Evolutionary conservation across 345 rosid species (phyloP).

Genomic region (Euphorbia tirucalli): DNA sequence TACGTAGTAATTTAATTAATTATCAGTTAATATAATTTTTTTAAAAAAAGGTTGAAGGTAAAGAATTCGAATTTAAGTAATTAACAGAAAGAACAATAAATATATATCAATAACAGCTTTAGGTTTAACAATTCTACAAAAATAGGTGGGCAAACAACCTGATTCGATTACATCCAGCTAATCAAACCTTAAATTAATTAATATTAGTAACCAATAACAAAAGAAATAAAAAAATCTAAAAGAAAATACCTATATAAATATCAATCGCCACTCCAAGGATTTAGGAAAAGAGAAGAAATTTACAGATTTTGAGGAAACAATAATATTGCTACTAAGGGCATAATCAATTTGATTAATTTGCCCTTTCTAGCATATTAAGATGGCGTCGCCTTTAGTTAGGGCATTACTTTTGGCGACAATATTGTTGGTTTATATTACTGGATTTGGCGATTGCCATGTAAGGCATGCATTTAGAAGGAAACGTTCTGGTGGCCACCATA

Average conservation of each 20-base stretch:
- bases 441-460: constrained; percentile 14
- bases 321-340: neutral
- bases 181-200: neutral
- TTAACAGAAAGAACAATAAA: neutral
- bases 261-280: neutral
- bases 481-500: neutral
- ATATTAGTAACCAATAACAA: neutral
- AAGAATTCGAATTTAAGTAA: neutral
- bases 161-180: constrained; percentile 3
- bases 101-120: neutral
- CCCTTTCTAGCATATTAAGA: neutral
- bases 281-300: neutral
- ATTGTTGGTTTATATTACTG: constrained; percentile 17
- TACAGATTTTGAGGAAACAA: neutral
- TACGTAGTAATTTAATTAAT: no score
- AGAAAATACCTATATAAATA: constrained; percentile 9
- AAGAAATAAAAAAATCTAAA: neutral
- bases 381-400: constrained; percentile 19
- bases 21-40: no score
- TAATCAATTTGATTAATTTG: neutral
- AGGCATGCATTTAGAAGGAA: neutral
- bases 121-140: neutral
- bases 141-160: constrained; percentile 9
- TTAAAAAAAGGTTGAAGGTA: no score
- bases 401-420: neutral